Base-by-base conservation (phyloP, 208 protist genomes). In the Leishmania turanica region DNA sequence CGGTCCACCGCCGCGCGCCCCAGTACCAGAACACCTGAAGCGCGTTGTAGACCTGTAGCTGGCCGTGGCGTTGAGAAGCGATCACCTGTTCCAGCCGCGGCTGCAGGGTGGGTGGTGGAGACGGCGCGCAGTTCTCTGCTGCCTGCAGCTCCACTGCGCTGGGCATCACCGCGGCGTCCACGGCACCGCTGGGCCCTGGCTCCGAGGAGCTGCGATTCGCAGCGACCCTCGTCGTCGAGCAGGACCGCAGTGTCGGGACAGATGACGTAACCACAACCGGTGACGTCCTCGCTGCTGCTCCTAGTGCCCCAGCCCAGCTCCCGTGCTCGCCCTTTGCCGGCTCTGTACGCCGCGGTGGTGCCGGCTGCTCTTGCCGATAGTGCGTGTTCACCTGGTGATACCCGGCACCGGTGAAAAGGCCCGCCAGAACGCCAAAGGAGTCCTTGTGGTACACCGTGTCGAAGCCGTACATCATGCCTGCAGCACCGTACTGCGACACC, bases 401-500 rank as follows among this genome's bases (percentile, higher is more conserved):
- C 11, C 89, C 89, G 17, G 87, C 72, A 19, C 69, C 83, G 3
- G 89, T 85, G 71, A 88, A 85, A 60, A 94, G 75, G 24, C 84
- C 88, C 11, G 66, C 83, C 77, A 88, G 80, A 34, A 91, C 78
- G 49, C 82, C 82, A 58, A 94, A 87, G 31, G 64, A 87, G 56
- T 78, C 86, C 65, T 87, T 85, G 31, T 78, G 73, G 80, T 89
- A 86, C 24, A 91, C 76, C 27, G 75, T 54, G 71, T 88, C 73
- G 47, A 75, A 77, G n/a, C 87, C 89, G 75, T 88, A 94, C 60
- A 90, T 91, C 65, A 45, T 79, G 81, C 77, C 81, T 8, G 77
- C 77, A 2, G 24, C 24, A 8, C 40, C 56, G 56, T 74, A 82
- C 56, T 77, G 51, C 19, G 54, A 53, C 45, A 31, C 56, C 31